These are phyloP conservation scores for Ogataea angusta DNA, from an alignment of 805 yeast genomes.

Conservation along the genomic window DNA sequence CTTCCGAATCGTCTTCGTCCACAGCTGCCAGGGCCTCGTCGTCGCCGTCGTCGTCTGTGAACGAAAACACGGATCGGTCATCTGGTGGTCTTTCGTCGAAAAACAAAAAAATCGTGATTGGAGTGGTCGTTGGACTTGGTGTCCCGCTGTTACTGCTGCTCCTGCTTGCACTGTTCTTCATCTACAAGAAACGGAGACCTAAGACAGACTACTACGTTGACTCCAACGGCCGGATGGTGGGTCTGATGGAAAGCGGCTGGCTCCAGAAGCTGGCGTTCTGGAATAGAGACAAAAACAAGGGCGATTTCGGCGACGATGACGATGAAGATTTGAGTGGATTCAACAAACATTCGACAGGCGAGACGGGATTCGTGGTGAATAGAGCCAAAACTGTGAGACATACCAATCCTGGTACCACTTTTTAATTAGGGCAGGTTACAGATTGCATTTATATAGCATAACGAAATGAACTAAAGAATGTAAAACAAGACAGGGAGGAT, in stretches of 20 bases:
- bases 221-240: constrained; percentile 33
- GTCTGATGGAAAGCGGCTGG: constrained; percentile 28
- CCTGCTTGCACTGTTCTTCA: constrained; percentile 12
- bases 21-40: constrained; percentile 8
- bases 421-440: constrained; percentile 11
- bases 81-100: constrained; percentile 45
- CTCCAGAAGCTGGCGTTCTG: constrained; percentile 27
- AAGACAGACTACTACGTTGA: constrained; percentile 31
- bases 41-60: constrained; percentile 28
- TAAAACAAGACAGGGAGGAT: not conserved
- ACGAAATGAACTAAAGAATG: not conserved
- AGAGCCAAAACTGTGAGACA: constrained; percentile 30
- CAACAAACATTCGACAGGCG: constrained; percentile 17
- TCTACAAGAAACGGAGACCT: constrained; percentile 19
- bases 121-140: constrained; percentile 71
- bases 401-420: constrained; percentile 26
- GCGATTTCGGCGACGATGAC: constrained; percentile 28
- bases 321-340: constrained; percentile 17
- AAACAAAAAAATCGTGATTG: constrained; percentile 55
- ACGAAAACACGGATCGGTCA: constrained; percentile 4
- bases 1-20: constrained; percentile 8
- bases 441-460: not conserved
- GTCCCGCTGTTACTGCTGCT: constrained; percentile 49
- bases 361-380: constrained; percentile 31
- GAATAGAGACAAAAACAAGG: constrained; percentile 17